phyloP scores from a whole-genome alignment of 108 stramenopile species.

The Pseudonitzschia multiseries region DNA sequence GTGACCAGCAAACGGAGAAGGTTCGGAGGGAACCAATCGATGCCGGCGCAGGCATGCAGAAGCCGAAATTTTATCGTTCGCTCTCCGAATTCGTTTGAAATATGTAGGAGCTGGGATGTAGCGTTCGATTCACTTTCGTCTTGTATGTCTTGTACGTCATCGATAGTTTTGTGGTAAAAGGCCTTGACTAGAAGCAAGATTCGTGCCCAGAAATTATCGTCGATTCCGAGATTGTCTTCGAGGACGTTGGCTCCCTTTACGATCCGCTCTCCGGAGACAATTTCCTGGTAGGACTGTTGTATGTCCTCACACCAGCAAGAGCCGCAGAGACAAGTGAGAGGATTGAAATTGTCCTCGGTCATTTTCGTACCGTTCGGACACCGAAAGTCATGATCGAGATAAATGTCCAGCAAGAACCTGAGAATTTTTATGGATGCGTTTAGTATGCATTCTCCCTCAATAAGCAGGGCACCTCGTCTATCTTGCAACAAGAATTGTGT shows the following conservation, averaged over 20 bases:
- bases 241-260: neutral
- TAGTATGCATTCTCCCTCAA: neutral
- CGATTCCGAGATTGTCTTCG: slow-evolving; percentile 3
- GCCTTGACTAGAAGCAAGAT: neutral
- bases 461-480: neutral
- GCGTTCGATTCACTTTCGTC: neutral
- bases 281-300: neutral
- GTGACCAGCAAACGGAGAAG: neutral
- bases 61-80: neutral
- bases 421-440: neutral
- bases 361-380: neutral
- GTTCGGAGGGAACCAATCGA: slow-evolving; percentile 6
- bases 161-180: slow-evolving; percentile 7
- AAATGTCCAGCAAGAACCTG: neutral
- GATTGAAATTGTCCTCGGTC: slow-evolving; percentile 3
- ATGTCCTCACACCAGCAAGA: slow-evolving; percentile 4
- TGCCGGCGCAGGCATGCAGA: neutral
- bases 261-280: neutral
- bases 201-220: neutral
- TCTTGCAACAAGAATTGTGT: neutral
- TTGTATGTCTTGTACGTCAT: neutral
- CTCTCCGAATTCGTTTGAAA: neutral
- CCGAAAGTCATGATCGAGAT: neutral
- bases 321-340: neutral
- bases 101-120: neutral